Conservation (phyloP, 768 basidiomycete species). For the Boletus huronensis region DNA sequence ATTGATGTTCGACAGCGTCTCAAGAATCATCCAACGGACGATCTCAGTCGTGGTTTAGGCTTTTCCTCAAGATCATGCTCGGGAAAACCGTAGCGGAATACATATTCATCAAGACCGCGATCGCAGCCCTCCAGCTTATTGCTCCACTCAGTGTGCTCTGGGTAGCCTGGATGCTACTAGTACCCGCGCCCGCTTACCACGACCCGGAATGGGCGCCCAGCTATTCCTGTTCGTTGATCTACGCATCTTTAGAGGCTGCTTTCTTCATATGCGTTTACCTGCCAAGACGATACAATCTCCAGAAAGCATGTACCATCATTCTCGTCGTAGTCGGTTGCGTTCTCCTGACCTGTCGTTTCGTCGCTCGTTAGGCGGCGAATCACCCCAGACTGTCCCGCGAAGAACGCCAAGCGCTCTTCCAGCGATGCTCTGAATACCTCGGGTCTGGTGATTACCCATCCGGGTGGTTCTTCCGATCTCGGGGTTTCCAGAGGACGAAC, state of each 20-base stretch:
- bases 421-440: slow-evolving; percentile 38
- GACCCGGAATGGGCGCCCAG: not conserved
- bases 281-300: slow-evolving; percentile 44
- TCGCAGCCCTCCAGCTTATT: slow-evolving; percentile 44
- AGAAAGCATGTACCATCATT: slow-evolving; percentile 34
- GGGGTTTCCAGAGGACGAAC: slow-evolving; percentile 42
- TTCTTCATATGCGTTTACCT: slow-evolving; percentile 52
- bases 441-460: slow-evolving; percentile 31
- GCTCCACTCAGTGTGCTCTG: slow-evolving; percentile 48
- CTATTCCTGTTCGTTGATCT: slow-evolving; percentile 21
- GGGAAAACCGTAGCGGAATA: slow-evolving; percentile 50
- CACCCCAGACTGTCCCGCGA: slow-evolving; percentile 35
- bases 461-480: slow-evolving; percentile 51
- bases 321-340: not conserved
- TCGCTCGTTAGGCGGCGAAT: slow-evolving; percentile 33
- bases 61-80: slow-evolving; percentile 36
- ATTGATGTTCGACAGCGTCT: not conserved
- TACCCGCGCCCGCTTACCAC: not conserved
- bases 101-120: slow-evolving; percentile 47
- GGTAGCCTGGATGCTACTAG: slow-evolving; percentile 24
- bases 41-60: not conserved
- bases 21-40: not conserved
- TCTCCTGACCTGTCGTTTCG: not conserved
- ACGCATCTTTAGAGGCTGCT: slow-evolving; percentile 41
- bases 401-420: slow-evolving; percentile 47